A percentile compares a stretch with the other conserved stretches of the same genome.
Conservation (phyloP, 352 stramenopile genomes). For the Pythium rishiriense region DNA sequence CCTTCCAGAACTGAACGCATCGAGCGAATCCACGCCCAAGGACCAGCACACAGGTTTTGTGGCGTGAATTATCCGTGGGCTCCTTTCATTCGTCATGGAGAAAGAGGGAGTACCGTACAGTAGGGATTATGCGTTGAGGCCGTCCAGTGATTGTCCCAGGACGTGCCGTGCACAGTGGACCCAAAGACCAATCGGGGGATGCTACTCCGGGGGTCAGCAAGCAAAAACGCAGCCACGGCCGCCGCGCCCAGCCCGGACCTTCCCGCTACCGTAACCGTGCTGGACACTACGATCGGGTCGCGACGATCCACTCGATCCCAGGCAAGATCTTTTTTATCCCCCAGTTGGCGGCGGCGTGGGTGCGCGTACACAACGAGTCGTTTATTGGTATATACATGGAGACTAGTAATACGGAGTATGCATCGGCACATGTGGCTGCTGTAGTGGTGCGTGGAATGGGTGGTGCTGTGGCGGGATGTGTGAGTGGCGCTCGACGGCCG, state of each 20-base stretch:
- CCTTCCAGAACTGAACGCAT: too few species aligned
- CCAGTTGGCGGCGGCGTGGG: too few species aligned
- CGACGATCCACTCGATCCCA: not conserved
- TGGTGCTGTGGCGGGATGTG: not conserved
- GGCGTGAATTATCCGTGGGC: too few species aligned
- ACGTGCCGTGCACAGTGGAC: too few species aligned
- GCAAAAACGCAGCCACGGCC: not conserved
- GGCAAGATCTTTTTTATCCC: not conserved
- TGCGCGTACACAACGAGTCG: too few species aligned
- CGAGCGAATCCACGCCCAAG: too few species aligned
- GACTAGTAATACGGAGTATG: not conserved
- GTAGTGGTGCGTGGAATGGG: not conserved
- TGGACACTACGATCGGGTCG: too few species aligned
- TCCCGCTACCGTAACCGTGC: not conserved
- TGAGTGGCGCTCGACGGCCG: conserved; percentile 1
- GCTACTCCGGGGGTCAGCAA: not conserved
- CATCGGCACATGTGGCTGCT: not conserved
- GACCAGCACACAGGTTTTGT: too few species aligned
- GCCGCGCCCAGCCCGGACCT: not conserved
- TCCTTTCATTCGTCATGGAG: too few species aligned
- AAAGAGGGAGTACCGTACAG: too few species aligned
- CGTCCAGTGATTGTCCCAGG: too few species aligned
- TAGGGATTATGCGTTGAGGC: too few species aligned
- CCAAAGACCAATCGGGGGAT: not conserved
- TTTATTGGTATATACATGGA: not conserved